Base-by-base conservation (phyloP, 2,329 filamentous ascomycete species). In the Sporothrix inflata region DNA sequence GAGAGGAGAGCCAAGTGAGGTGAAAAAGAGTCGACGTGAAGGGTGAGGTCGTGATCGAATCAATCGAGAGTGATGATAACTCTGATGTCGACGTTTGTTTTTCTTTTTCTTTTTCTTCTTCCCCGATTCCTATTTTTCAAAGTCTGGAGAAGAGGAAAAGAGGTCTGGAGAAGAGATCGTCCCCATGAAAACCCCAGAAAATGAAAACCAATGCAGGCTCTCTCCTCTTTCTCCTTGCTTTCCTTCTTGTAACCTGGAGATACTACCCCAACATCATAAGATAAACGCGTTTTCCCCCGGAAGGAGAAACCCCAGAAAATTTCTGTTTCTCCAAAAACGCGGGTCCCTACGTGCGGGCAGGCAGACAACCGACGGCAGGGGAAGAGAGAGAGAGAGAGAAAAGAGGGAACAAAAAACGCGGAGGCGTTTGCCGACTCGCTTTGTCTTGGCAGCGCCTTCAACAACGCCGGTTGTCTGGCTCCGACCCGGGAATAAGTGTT, bases 281-380 rank as follows among this genome's bases (percentile, higher is more conserved):
- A n/a, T n/a, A n/a, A 60, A 34, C 30, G 60, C 60, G 60, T 63
- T 34, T 27, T 45, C 19, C 38, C n/a, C 60, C 30, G 30, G 55
- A 63, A 63, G 21, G 60, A 24, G 40, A 65, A 65, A 45, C 60
- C 60, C 55, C 55, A 45, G 60, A 65, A 63, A 65, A 45, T 42
- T 63, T 42, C 16, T n/a, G n/a, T 19, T 42, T 45, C 60, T 27
- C n/a, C 38, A 65, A 65, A 61, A 40, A 5, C 24, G 24, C 21
- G 53, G 53, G 24, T 19, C 55, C 6, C 2, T n/a, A n/a, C n/a
- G n/a, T 19, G 55, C 16, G 21, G 57, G 57, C 57, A 40, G 19
- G 16, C 34, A 61, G 30, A 16, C n/a, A 45, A n/a, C n/a, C n/a
- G n/a, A n/a, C n/a, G n/a, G n/a, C n/a, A n/a, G n/a, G n/a, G n/a